Base-by-base conservation (phyloP, 768 basidiomycete genomes). In the Hebeloma cylindrosporum region DNA sequence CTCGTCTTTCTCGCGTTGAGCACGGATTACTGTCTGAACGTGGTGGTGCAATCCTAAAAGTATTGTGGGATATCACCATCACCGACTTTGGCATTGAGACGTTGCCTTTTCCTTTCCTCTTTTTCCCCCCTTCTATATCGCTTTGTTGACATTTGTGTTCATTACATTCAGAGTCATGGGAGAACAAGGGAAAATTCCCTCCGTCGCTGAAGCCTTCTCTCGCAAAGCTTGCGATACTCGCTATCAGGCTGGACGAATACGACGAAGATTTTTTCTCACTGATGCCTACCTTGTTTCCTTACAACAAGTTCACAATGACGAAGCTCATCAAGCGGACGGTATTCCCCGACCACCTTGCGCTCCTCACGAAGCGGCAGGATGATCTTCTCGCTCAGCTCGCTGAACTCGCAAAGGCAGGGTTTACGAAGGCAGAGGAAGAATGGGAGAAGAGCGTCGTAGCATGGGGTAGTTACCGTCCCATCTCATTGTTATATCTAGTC, bases 221-320 rank as follows among this genome's bases (percentile, higher is more conserved):
- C 3, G 69, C 73, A n/a, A 61, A 78, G 7, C 75, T 90, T 29
- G 90, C 93, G 0, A 59, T 89, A 28, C 75, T 82, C 38, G 94
- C 95, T 0, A 80, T 95, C 56, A 70, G 76, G 20, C 74, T 88
- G n/a, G 88, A 84, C 62, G 83, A 94, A 60, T 96, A 95, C 65
- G 87, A 91, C 50, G 93, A 95, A 13, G 79, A 88, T 56, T 95
- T 95, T 63, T 97, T 95, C 68, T 84, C 81, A 56, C 72, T 86
- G 14, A 87, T 97, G 81, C 91, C 94, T 0, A 73, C 67, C 17
- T 63, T 95, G 28, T 93, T 98, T 57, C 92, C 93, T 0, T 98
- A 97, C 60, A 99, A 99, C 69, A 83, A 85, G 52, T 99, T 89
- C 62, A 95, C 91, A 0, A 93, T 97, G 84, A 87, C 78, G 88